Base-by-base conservation (phyloP, 2,329 filamentous ascomycete species). In the Colletotrichum sansevieriae region DNA sequence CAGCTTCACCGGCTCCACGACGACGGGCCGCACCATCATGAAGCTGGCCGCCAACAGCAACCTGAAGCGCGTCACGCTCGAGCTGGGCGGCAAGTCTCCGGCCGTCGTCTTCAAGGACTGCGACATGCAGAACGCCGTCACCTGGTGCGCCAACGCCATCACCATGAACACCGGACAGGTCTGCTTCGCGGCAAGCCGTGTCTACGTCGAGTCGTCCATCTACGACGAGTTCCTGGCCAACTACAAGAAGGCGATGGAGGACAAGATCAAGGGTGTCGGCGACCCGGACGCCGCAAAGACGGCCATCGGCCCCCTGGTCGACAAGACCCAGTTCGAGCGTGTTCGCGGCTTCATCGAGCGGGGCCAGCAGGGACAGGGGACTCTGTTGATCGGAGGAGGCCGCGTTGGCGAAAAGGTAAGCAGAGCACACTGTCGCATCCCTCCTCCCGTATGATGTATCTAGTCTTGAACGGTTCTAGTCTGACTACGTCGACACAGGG, bases 91-190 rank as follows among this genome's bases (percentile, higher is more conserved):
- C 25, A 92, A 92, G 76, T 89, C 85, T 37, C 89, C 91, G 0
- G 83, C 90, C 54, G 81, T 92, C 39, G 83, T 92, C 57, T 85
- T 92, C 11, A 87, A 88, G 2, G 90, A 92, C 73, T 88, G 86
- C 5, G 85, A 91, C 59, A 75, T 92, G 41, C 87, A 91, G 37
- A 85, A 84, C 72, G 90, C 90, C 11, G 88, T 77, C 7, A 72
- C 66, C 4, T 80, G 78, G 78, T 75, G 75, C 13, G 75, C 75
- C 29, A 76, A 76, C 63, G 74, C 79, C 12, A 78, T 93, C 84
- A 90, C 92, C 81, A 88, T 88, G 65, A 92, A 93, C 73, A 89
- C 89, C 0, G 91, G 91, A 18, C 91, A 94, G 77, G 90, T 93
- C 55, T 94, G 91, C 82, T 92, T 91, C 39, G 92, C 92, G 71